Evolutionary conservation across 345 rosid genomes (phyloP).

Genomic region (Eucalyptus albens): DNA sequence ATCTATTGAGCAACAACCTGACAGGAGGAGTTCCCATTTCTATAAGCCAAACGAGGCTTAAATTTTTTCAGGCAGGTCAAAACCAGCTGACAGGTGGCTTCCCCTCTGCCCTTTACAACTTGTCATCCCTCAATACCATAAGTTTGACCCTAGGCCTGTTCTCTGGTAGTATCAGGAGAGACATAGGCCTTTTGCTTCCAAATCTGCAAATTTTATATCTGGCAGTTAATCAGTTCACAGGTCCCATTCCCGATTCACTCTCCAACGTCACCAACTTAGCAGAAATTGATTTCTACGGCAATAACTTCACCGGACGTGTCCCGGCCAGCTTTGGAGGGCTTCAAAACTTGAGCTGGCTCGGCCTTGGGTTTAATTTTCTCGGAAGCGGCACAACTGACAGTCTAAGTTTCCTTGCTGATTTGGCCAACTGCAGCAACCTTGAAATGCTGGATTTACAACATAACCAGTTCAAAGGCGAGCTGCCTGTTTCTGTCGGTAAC

Average conservation of each 20-base stretch:
- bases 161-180: not conserved
- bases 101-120: slow-evolving; percentile 3
- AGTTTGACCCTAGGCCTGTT: too few species aligned
- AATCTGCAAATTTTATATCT: not conserved
- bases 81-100: not conserved
- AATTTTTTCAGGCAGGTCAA: accelerated
- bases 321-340: not conserved
- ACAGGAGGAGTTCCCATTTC: not conserved
- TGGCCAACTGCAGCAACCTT: not conserved
- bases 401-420: not conserved
- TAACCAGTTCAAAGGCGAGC: not conserved
- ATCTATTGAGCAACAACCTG: not conserved
- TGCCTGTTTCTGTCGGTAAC: not conserved
- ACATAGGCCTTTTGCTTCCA: not conserved
- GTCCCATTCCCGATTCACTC: not conserved
- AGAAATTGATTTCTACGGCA: not conserved
- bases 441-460: not conserved
- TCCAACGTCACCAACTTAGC: not conserved
- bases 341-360: not conserved
- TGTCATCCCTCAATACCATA: not conserved
- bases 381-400: not conserved
- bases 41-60: not conserved
- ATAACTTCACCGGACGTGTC: not conserved
- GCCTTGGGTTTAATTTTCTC: not conserved
- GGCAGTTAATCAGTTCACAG: not conserved